These are phyloP conservation scores for Carex cristatella DNA, from an alignment of 176 grass and related monocot genomes.

Conservation along the genomic window DNA sequence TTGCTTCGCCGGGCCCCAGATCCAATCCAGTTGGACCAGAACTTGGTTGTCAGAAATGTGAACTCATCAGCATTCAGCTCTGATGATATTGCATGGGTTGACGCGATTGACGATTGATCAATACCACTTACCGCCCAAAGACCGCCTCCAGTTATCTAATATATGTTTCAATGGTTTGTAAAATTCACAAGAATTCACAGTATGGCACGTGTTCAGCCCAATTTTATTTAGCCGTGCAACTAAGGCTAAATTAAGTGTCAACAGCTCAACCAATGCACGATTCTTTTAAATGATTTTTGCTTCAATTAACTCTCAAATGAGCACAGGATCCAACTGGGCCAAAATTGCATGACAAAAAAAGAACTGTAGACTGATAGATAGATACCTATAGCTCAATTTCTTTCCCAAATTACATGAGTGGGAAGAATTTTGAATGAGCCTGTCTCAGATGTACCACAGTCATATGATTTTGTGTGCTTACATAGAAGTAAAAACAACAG, in stretches of 20 bases:
- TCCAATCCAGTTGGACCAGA: slow-evolving; percentile 94
- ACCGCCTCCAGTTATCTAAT: slow-evolving; percentile 72
- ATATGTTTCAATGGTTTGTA: background rate
- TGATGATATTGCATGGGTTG: slow-evolving; percentile 6
- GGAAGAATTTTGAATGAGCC: background rate
- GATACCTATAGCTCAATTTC: background rate
- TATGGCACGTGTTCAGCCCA: background rate
- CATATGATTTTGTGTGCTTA: background rate
- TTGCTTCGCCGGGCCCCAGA: slow-evolving; percentile 82
- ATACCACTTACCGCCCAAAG: slow-evolving; percentile 56
- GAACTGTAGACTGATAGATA: background rate
- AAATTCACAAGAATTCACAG: slow-evolving; percentile 1
- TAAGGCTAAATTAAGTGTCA: background rate
- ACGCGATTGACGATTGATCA: slow-evolving; percentile 13
- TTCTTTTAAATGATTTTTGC: background rate
- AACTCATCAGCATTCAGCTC: slow-evolving; percentile 72
- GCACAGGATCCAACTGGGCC: background rate
- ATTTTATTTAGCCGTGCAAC: background rate
- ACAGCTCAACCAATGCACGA: background rate
- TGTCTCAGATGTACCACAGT: background rate
- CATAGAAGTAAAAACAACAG: background rate
- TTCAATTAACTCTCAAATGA: background rate
- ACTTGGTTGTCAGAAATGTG: slow-evolving; percentile 72
- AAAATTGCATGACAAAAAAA: background rate
- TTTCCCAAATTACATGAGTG: background rate